Percentiles rank a stretch among this genome's conserved stretches.
Conservation (phyloP, 306 rosid species). For the Phaseolus lunatus region DNA sequence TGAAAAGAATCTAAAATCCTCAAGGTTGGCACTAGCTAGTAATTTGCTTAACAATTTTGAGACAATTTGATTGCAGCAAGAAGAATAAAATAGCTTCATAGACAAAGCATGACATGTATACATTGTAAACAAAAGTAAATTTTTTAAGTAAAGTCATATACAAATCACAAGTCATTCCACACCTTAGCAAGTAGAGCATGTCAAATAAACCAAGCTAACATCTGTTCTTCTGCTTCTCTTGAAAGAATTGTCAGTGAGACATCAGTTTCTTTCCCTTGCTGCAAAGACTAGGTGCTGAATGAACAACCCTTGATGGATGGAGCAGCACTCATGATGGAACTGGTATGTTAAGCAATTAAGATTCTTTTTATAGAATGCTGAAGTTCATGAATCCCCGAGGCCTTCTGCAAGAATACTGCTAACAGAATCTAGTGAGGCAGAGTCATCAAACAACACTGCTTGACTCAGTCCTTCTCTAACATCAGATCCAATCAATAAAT, state of each 20-base stretch:
- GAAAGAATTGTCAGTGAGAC: constrained; percentile 27
- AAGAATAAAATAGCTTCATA: not conserved
- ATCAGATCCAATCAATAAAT: constrained; percentile 72
- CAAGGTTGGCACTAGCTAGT: constrained; percentile 1
- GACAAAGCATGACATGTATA: constrained; percentile 17
- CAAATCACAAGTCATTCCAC: constrained; percentile 19
- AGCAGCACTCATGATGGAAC: constrained; percentile 34
- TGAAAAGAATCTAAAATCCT: constrained; percentile 4
- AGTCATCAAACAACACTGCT: constrained; percentile 40
- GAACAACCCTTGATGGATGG: constrained; percentile 7
- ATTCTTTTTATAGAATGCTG: constrained; percentile 34
- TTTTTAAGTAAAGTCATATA: constrained; percentile 11
- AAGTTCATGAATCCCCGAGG: constrained; percentile 55
- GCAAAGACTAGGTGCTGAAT: constrained; percentile 16
- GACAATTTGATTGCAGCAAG: constrained; percentile 26
- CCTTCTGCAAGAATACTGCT: constrained; percentile 82
- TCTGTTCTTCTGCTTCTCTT: constrained; percentile 6
- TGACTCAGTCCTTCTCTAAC: constrained; percentile 50
- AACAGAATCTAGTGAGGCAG: constrained; percentile 61
- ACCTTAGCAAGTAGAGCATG: constrained; percentile 38
- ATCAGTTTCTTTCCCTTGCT: constrained; percentile 1
- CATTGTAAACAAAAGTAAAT: not conserved
- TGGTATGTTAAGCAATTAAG: constrained; percentile 28
- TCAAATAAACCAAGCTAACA: constrained; percentile 27
- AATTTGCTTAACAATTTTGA: constrained; percentile 13